A percentile compares a stretch with the other conserved stretches of the same genome.
Evolutionary conservation across 2,329 filamentous ascomycete genomes (phyloP).

Genomic region (Colletotrichum orchidophilum): DNA sequence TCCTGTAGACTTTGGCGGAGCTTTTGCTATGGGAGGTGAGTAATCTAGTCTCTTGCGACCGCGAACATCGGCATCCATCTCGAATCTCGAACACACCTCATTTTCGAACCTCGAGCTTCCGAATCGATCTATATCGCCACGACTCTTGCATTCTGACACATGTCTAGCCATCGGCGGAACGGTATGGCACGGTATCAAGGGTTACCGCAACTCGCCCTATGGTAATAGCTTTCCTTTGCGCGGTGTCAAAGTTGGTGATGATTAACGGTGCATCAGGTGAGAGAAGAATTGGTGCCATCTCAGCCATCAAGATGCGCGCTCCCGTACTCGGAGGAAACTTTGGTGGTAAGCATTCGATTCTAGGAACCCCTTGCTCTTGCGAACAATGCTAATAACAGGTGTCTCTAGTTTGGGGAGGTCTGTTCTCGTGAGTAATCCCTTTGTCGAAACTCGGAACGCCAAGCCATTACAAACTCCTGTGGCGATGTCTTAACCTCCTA

Average conservation of each 20-base stretch:
- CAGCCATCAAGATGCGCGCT: slow-evolving; percentile 96
- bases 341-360: slow-evolving; percentile 53
- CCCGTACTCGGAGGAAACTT: slow-evolving; percentile 98
- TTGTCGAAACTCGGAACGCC: background rate
- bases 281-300: slow-evolving; percentile 93
- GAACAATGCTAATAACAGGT: background rate
- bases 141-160: background rate
- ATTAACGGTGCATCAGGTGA: slow-evolving; percentile 92
- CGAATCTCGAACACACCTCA: background rate
- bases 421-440: slow-evolving; percentile 70
- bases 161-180: slow-evolving; percentile 73
- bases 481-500: background rate
- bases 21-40: slow-evolving; percentile 86
- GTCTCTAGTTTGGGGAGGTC: slow-evolving; percentile 83
- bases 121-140: background rate
- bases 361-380: background rate
- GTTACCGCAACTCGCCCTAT: slow-evolving; percentile 58
- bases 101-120: background rate
- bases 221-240: background rate
- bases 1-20: slow-evolving; percentile 83
- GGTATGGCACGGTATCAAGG: slow-evolving; percentile 98
- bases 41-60: background rate
- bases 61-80: slow-evolving; percentile 50
- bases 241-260: background rate
- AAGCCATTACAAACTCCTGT: background rate